Percentiles rank a stretch among this genome's conserved stretches.
These are phyloP conservation scores for Saksenaea oblongispora DNA, from an alignment of 371 early-diverging fungal genomes.

Conservation along the genomic window DNA sequence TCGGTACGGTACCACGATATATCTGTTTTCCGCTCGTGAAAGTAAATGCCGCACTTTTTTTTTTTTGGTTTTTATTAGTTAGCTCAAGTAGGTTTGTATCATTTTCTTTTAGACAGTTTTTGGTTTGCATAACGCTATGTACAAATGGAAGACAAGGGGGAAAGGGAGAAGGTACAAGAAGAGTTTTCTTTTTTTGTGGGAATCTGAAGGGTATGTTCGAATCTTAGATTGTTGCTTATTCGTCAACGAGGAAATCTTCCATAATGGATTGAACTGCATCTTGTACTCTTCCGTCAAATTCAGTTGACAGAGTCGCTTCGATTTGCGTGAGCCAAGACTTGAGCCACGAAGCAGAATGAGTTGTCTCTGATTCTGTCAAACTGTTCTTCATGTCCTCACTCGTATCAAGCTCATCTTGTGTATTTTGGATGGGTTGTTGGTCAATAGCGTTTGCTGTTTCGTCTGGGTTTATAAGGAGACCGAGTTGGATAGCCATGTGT, in stretches of 20 bases:
- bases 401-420: background rate
- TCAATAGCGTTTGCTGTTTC: conserved; percentile 26
- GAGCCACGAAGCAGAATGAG: conserved; percentile 20
- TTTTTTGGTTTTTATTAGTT: background rate
- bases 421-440: conserved; percentile 10
- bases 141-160: background rate
- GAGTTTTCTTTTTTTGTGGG: background rate
- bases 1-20: too few species aligned
- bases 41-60: background rate
- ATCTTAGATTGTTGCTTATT: conserved; percentile 3
- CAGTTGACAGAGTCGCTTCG: conserved; percentile 13
- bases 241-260: conserved; percentile 27
- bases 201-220: background rate
- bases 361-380: conserved; percentile 2
- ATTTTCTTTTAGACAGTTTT: background rate
- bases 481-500: conserved; percentile 27
- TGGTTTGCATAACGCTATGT: background rate
- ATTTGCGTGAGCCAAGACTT: conserved; percentile 20
- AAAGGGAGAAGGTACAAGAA: background rate
- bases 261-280: conserved; percentile 27
- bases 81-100: background rate
- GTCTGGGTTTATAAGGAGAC: conserved; percentile 22
- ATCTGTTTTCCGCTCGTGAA: background rate
- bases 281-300: conserved; percentile 30
- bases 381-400: background rate